Conservation (phyloP, 139 green algal genomes). For the Chlamydomonas applanata region DNA sequence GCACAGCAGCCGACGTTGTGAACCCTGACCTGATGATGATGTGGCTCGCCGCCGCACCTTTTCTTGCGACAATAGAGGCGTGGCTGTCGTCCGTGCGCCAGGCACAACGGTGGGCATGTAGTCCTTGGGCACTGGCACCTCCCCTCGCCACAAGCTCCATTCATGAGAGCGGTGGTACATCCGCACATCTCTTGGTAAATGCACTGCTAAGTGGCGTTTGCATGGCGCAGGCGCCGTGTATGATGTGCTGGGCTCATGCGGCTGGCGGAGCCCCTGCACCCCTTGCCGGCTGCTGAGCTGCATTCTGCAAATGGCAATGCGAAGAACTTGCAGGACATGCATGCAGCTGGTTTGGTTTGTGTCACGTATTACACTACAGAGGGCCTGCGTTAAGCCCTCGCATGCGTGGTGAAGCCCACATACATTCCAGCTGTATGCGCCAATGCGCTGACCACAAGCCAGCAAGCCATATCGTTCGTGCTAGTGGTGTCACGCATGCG, state of each 20-base stretch:
- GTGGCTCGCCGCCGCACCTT: slow-evolving; percentile 22
- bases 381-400: too few relatives aligned
- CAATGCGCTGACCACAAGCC: too few relatives aligned
- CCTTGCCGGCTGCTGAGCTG: neutral
- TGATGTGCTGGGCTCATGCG: too few relatives aligned
- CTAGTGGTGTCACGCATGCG: too few relatives aligned
- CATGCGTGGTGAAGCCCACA: too few relatives aligned
- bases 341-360: too few relatives aligned
- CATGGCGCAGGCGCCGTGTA: too few relatives aligned
- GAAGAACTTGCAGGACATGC: neutral
- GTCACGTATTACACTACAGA: too few relatives aligned
- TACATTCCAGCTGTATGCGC: too few relatives aligned
- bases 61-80: slow-evolving; percentile 31
- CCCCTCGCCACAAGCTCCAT: slow-evolving; percentile 5
- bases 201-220: neutral
- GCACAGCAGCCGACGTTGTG: neutral
- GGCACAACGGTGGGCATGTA: slow-evolving; percentile 25
- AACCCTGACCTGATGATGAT: neutral
- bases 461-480: too few relatives aligned
- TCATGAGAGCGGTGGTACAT: neutral
- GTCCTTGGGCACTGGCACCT: neutral
- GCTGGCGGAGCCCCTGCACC: too few relatives aligned
- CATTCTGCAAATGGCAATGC: neutral
- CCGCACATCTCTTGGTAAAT: neutral
- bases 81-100: slow-evolving; percentile 33